These are phyloP conservation scores for Rugosomyces carneus DNA, from an alignment of 1,284 basidiomycete genomes.

Conservation along the genomic window DNA sequence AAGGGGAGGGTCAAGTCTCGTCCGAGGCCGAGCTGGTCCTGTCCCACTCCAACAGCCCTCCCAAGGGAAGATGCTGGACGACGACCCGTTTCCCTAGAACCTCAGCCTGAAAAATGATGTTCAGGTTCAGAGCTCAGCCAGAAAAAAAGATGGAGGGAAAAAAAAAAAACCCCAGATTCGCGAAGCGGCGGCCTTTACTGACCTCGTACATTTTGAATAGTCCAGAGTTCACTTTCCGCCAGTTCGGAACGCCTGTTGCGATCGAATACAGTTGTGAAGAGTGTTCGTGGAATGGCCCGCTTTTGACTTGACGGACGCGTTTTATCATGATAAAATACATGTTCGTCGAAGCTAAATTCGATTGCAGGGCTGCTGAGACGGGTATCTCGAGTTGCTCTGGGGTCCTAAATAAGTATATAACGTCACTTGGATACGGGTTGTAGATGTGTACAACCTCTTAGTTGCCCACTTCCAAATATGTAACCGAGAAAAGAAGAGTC, in stretches of 20 bases:
- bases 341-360: slow-evolving; percentile 54
- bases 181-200: slow-evolving; percentile 15
- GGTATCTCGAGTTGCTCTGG: slow-evolving; percentile 54
- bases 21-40: slow-evolving; percentile 8
- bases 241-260: slow-evolving; percentile 78
- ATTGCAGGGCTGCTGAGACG: slow-evolving; percentile 50
- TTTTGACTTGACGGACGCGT: slow-evolving; percentile 78
- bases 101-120: slow-evolving; percentile 68
- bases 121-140: no score
- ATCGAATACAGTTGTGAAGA: slow-evolving; percentile 89
- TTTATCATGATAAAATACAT: slow-evolving; percentile 79
- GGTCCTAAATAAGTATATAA: slow-evolving; percentile 10
- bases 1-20: neutral
- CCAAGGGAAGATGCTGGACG: slow-evolving; percentile 90
- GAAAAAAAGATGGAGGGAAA: no score
- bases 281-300: slow-evolving; percentile 87
- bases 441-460: slow-evolving; percentile 55
- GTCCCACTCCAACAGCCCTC: slow-evolving; percentile 71
- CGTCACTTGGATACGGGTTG: slow-evolving; percentile 2
- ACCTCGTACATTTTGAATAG: slow-evolving; percentile 95
- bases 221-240: slow-evolving; percentile 87
- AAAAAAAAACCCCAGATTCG: neutral
- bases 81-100: slow-evolving; percentile 96
- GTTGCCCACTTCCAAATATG: slow-evolving; percentile 87
- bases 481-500: slow-evolving; percentile 92